Evolutionary conservation across 148 eudicot genomes (phyloP).

Genomic region (Rhododendron molle): DNA sequence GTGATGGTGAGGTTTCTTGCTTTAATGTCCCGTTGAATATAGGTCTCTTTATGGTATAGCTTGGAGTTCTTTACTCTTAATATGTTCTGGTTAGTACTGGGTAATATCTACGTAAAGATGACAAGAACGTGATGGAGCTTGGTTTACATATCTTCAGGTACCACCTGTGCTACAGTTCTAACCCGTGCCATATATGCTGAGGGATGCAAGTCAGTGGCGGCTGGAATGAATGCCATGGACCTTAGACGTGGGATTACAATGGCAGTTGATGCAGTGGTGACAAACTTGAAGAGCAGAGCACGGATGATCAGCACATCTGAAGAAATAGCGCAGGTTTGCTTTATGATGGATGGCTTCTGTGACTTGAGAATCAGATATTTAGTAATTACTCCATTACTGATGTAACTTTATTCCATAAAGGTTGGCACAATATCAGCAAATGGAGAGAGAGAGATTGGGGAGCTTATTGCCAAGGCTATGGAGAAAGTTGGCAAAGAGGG

Average conservation of each 20-base stretch:
- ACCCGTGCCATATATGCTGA: conserved; percentile 60
- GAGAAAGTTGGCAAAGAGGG: conserved; percentile 58
- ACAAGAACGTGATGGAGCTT: neutral
- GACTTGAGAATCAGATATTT: neutral
- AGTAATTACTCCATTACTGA: neutral
- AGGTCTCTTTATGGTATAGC: neutral
- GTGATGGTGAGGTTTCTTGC: conserved; percentile 46
- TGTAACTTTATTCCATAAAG: conserved; percentile 12
- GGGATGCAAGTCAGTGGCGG: conserved; percentile 79
- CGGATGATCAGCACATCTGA: conserved; percentile 42
- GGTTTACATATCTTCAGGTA: conserved; percentile 37
- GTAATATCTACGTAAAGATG: neutral
- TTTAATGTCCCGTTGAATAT: neutral
- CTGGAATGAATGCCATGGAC: conserved; percentile 83
- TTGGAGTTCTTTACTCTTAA: neutral
- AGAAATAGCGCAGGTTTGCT: conserved; percentile 37
- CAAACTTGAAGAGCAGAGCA: conserved; percentile 40
- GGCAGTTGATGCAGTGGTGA: conserved; percentile 48
- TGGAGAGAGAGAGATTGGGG: conserved; percentile 54
- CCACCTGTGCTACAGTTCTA: conserved; percentile 68
- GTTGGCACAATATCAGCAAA: conserved; percentile 50
- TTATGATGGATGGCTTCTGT: neutral
- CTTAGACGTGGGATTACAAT: conserved; percentile 51
- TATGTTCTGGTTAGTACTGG: neutral
- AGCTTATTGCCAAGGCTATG: conserved; percentile 61